These are phyloP conservation scores for Cucurbitaria berberidis DNA, from an alignment of 2,329 filamentous ascomycete genomes.

Conservation along the genomic window DNA sequence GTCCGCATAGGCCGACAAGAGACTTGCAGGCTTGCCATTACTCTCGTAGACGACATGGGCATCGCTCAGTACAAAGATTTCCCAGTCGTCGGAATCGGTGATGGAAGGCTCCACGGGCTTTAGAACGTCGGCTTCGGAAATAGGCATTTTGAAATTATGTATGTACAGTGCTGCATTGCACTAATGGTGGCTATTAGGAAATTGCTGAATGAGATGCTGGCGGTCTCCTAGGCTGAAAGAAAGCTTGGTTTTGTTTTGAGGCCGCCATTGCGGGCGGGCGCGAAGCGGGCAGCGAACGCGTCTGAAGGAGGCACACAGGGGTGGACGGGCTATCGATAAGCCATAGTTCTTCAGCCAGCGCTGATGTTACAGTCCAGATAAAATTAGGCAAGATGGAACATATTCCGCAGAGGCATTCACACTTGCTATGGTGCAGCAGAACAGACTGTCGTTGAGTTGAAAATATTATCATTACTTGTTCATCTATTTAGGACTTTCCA, in stretches of 20 bases:
- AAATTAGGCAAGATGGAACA: no score
- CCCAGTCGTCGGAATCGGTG: constrained; percentile 60
- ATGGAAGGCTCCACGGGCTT: constrained; percentile 50
- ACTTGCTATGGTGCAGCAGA: no score
- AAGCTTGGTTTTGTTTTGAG: not conserved
- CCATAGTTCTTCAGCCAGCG: no score
- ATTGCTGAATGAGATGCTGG: no score
- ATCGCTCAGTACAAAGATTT: constrained; percentile 66
- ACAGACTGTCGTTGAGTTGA: not conserved
- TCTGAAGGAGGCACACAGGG: constrained; percentile 5
- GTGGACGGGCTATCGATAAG: not conserved
- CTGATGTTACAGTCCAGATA: no score
- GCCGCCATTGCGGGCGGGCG: constrained; percentile 3
- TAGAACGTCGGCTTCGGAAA: constrained; percentile 48
- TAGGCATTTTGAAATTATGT: constrained; percentile 28
- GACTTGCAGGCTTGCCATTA: constrained; percentile 60
- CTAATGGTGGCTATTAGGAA: not conserved
- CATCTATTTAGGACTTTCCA: not conserved
- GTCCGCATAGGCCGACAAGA: constrained; percentile 65
- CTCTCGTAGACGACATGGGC: constrained; percentile 65
- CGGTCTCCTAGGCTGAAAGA: not conserved
- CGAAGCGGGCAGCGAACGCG: constrained; percentile 12
- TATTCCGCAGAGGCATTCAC: no score
- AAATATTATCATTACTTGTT: not conserved
- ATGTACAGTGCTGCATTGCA: constrained; percentile 12